phyloP scores from a whole-genome alignment of 2,329 filamentous ascomycete genomes.

The Alternaria hordeiaustralica region DNA sequence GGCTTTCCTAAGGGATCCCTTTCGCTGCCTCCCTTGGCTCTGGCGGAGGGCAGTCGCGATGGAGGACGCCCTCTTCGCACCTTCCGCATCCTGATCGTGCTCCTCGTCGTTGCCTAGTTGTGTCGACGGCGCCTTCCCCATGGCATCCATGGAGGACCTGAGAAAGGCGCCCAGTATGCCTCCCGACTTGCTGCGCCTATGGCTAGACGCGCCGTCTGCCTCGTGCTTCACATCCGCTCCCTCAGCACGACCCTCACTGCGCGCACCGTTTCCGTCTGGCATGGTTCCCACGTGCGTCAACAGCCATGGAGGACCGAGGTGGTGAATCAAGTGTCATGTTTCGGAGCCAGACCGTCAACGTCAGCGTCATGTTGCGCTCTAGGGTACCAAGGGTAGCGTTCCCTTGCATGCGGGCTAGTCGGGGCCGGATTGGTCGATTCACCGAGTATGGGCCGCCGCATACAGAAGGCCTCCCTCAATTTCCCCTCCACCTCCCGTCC shows the following conservation, averaged over 20 bases:
- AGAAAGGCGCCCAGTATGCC: slow-evolving; percentile 66
- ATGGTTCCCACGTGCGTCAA: slow-evolving; percentile 23
- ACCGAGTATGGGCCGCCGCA: slow-evolving; percentile 24
- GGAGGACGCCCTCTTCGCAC: slow-evolving; percentile 26
- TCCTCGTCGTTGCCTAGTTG: slow-evolving; percentile 24
- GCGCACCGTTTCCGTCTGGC: slow-evolving; percentile 25
- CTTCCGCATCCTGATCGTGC: slow-evolving; percentile 37
- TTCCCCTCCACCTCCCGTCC: slow-evolving; percentile 29
- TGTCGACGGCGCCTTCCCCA: slow-evolving; percentile 39
- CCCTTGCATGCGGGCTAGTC: slow-evolving; percentile 24
- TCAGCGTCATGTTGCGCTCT: slow-evolving; percentile 8
- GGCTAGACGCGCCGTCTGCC: slow-evolving; percentile 1
- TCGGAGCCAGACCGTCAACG: slow-evolving; percentile 17
- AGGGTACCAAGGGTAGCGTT: slow-evolving; percentile 6
- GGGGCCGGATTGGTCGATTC: slow-evolving; percentile 23
- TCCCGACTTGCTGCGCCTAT: slow-evolving; percentile 63
- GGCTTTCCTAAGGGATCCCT: slow-evolving; percentile 86
- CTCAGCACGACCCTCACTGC: neutral
- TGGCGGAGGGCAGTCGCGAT: slow-evolving; percentile 53
- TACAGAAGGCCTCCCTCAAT: slow-evolving; percentile 27
- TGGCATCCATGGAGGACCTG: slow-evolving; percentile 21
- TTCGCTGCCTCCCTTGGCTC: slow-evolving; percentile 67
- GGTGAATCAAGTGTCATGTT: slow-evolving; percentile 25
- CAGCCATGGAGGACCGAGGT: slow-evolving; percentile 18
- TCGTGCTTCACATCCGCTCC: neutral